Base-by-base conservation (phyloP, 805 yeast species). In the Cyberlindnera americana region DNA sequence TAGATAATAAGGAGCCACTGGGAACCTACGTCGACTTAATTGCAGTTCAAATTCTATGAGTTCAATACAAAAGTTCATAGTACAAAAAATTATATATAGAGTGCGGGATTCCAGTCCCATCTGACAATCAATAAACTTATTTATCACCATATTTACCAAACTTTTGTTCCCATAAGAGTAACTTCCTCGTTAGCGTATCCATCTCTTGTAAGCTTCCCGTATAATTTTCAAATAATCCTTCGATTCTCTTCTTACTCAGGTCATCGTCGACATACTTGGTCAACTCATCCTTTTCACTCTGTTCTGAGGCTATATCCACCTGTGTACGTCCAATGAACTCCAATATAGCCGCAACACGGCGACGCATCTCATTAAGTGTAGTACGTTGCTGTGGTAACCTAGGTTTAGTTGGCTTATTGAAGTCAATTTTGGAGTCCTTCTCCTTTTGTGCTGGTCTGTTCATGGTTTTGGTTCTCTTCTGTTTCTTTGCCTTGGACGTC, bases 301-400 rank as follows among this genome's bases (percentile, higher is more conserved):
- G 81, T 51, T 89, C 96, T 37, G 75, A 76, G 33, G 82, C 81
- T 45, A 91, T 65, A 55, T 91, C 98, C 46, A 81, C 62, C 60
- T 89, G 96, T 2, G 95, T 84, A 38, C 95, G 72, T 11, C 90
- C 87, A 19, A 91, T 75, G 72, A 90, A 93, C 62, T 93, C 98
- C 52, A 91, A 65, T 16, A 91, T 91, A 2, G 96, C 95, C 3
- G 87, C 83, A 2, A 89, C 84, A 43, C 99, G 73, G 54, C 87
- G 79, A 41, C 89, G 75, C 86, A 91, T 83, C 60, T 91, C 99
- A 50, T 76, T 74, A 44, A 90, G 61, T 3, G 89, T 75, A 3
- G 85, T 76, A 39, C 87, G 75, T 16, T 80, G 79, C 43, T 82
- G 82, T 6, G 96, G 97, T 31, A 79, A 67, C 40, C 96, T 75